Evolutionary conservation across 768 basidiomycete species (phyloP).

Genomic region (Cyclocybe cylindracea): DNA sequence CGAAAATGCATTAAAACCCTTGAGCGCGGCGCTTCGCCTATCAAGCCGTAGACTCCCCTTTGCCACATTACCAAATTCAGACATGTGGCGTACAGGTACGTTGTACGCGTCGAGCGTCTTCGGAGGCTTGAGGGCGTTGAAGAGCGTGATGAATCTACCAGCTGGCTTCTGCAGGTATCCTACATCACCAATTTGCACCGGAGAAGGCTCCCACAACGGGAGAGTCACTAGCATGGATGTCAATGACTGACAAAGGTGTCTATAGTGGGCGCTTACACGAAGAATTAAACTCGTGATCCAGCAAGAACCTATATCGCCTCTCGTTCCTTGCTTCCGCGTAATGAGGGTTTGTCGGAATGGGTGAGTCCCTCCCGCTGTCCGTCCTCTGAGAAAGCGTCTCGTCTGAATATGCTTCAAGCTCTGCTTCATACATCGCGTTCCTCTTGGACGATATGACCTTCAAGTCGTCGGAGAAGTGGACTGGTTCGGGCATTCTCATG

Average conservation of each 20-base stretch:
- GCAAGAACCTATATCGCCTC: slow-evolving; percentile 63
- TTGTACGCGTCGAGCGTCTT: slow-evolving; percentile 40
- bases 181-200: slow-evolving; percentile 66
- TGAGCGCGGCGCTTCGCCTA: slow-evolving; percentile 57
- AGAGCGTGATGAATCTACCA: slow-evolving; percentile 72
- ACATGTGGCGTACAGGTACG: slow-evolving; percentile 51
- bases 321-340: slow-evolving; percentile 55
- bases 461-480: slow-evolving; percentile 5
- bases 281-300: slow-evolving; percentile 69
- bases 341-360: slow-evolving; percentile 35
- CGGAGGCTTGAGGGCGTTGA: slow-evolving; percentile 64
- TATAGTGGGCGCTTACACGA: slow-evolving; percentile 46
- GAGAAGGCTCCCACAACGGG: slow-evolving; percentile 72
- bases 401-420: slow-evolving; percentile 26
- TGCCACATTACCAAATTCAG: slow-evolving; percentile 58
- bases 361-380: slow-evolving; percentile 25
- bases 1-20: slow-evolving; percentile 56
- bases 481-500: slow-evolving; percentile 15
- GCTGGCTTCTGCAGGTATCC: slow-evolving; percentile 70
- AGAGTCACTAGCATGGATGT: slow-evolving; percentile 45
- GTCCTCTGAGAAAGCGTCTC: slow-evolving; percentile 16
- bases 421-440: slow-evolving; percentile 20
- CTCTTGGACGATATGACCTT: slow-evolving; percentile 1
- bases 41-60: slow-evolving; percentile 50
- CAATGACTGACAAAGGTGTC: background rate